Evolutionary conservation across 805 yeast species (phyloP).

Genomic region (Myxozyma lipomycoides): DNA sequence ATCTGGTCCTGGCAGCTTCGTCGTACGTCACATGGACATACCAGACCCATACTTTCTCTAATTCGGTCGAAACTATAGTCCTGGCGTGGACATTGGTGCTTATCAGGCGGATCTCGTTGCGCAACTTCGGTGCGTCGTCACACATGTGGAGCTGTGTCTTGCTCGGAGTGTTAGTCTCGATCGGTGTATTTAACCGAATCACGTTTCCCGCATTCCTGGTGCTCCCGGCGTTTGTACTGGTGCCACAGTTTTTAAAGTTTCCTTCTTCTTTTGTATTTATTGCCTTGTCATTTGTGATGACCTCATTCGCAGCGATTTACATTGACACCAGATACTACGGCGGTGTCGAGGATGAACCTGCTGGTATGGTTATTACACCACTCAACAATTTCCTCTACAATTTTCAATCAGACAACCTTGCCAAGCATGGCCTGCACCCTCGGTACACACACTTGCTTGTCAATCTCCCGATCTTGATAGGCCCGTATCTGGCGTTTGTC

Average conservation of each 20-base stretch:
- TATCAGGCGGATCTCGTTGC: slow-evolving; percentile 36
- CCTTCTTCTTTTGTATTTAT: slow-evolving; percentile 13
- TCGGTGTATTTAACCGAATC: slow-evolving; percentile 81
- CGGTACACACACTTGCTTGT: slow-evolving; percentile 66
- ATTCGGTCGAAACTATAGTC: slow-evolving; percentile 62
- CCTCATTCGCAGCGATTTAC: slow-evolving; percentile 9
- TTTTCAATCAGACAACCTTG: slow-evolving; percentile 52
- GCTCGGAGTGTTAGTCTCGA: slow-evolving; percentile 49
- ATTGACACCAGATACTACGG: slow-evolving; percentile 25
- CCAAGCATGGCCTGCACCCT: slow-evolving; percentile 80
- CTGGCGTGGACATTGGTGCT: slow-evolving; percentile 50
- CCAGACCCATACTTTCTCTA: slow-evolving; percentile 88
- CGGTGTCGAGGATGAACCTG: slow-evolving; percentile 7
- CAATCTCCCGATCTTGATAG: slow-evolving; percentile 76
- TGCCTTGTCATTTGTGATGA: slow-evolving; percentile 7
- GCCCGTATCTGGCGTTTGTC: slow-evolving; percentile 61
- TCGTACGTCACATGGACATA: slow-evolving; percentile 71
- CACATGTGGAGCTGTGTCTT: slow-evolving; percentile 22
- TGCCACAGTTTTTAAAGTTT: slow-evolving; percentile 17
- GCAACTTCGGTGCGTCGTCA: slow-evolving; percentile 14
- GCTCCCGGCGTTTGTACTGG: slow-evolving; percentile 47
- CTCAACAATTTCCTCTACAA: slow-evolving; percentile 75
- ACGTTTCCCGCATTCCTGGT: slow-evolving; percentile 75
- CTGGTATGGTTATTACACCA: slow-evolving; percentile 59
- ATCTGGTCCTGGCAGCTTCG: slow-evolving; percentile 44